Conservation (phyloP, 306 rosid genomes). For the Carpinus fangiana region DNA sequence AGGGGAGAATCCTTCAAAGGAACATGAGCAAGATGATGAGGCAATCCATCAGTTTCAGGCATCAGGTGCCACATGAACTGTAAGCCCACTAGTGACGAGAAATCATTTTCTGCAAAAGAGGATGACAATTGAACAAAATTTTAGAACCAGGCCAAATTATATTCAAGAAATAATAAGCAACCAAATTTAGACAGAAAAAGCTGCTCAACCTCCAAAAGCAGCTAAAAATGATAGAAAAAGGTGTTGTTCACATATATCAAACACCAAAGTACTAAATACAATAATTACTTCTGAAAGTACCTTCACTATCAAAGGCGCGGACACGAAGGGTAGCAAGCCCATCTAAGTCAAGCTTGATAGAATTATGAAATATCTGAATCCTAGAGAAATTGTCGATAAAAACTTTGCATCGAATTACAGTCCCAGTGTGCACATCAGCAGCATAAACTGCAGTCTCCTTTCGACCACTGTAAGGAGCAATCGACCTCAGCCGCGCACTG, state of each 20-base stretch:
- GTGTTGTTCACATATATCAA: neutral
- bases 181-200: neutral
- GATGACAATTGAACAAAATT: constrained; percentile 22
- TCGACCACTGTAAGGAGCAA: constrained; percentile 82
- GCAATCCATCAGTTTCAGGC: constrained; percentile 53
- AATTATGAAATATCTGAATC: constrained; percentile 84
- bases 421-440: constrained; percentile 67
- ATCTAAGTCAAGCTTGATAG: constrained; percentile 90
- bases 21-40: constrained; percentile 81
- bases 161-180: constrained; percentile 4
- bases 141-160: constrained; percentile 16
- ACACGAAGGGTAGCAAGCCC: constrained; percentile 90
- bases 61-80: constrained; percentile 78
- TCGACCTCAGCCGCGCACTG: constrained; percentile 75
- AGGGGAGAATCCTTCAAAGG: constrained; percentile 91
- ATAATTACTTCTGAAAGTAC: constrained; percentile 31
- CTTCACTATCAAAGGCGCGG: constrained; percentile 89
- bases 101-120: constrained; percentile 79
- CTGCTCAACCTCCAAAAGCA: neutral
- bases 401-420: constrained; percentile 84
- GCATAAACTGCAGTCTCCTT: constrained; percentile 98
- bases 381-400: constrained; percentile 82
- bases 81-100: constrained; percentile 92
- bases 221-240: neutral
- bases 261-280: neutral